phyloP scores from a whole-genome alignment of 331 rosid species.

The Malus hybrid region DNA sequence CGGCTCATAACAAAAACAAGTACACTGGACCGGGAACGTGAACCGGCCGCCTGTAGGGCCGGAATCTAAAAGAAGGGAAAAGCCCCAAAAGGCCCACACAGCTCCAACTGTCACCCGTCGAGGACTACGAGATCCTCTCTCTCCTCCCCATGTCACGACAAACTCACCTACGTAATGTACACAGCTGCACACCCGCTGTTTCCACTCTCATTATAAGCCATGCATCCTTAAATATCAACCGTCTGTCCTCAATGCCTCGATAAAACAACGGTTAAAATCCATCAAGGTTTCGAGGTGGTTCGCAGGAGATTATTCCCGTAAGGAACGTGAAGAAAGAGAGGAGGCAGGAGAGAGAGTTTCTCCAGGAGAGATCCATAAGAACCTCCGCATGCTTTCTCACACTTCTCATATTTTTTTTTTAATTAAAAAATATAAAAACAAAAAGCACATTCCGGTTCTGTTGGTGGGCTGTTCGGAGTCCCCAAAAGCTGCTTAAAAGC shows the following conservation, averaged over 20 bases:
- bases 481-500: slow-evolving; percentile 18
- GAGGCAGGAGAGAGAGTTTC: background rate
- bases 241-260: accelerated
- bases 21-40: background rate
- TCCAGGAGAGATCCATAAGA: slow-evolving; percentile 22
- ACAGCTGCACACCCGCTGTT: background rate
- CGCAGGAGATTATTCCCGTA: background rate
- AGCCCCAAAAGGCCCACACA: background rate
- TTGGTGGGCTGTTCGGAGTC: background rate
- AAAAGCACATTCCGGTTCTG: background rate
- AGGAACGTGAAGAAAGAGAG: background rate
- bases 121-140: background rate
- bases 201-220: background rate
- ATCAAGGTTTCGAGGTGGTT: too few species aligned
- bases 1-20: too few species aligned
- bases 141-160: slow-evolving; percentile 12
- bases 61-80: background rate
- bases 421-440: background rate
- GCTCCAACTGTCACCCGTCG: slow-evolving; percentile 6
- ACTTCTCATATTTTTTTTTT: too few species aligned
- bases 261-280: background rate
- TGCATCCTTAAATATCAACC: background rate
- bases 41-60: slow-evolving; percentile 7
- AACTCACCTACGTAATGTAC: slow-evolving; percentile 7
- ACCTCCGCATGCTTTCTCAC: slow-evolving; percentile 38